These are phyloP conservation scores for Prunus fruticosa DNA, from an alignment of 306 rosid genomes.

Conservation along the genomic window DNA sequence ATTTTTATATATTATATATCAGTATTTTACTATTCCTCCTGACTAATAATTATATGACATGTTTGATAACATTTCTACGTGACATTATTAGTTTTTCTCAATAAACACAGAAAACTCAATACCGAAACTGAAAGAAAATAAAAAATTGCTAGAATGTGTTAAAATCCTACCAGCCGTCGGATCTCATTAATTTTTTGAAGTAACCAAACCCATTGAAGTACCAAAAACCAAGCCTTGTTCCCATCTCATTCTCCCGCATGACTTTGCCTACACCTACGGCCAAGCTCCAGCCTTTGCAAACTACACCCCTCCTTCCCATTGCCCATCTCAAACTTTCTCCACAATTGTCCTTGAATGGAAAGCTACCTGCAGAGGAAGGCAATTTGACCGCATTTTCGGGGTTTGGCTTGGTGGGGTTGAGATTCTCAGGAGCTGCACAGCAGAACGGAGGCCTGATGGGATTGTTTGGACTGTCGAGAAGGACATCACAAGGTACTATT, in stretches of 20 bases:
- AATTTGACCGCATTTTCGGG: conserved; percentile 86
- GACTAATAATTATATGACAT: too few species aligned
- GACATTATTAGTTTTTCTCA: too few species aligned
- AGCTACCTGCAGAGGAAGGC: conserved; percentile 74
- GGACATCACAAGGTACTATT: conserved; percentile 81
- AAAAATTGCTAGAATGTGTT: too few species aligned
- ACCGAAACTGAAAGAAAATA: too few species aligned
- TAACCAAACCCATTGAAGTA: conserved; percentile 63
- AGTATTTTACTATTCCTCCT: too few species aligned
- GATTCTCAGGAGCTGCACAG: conserved; percentile 86
- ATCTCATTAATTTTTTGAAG: too few species aligned
- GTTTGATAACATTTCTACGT: too few species aligned
- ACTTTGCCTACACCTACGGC: conserved; percentile 74
- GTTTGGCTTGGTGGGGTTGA: conserved; percentile 92
- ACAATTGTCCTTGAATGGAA: conserved; percentile 77
- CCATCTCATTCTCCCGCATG: conserved; percentile 53
- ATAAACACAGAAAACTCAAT: too few species aligned
- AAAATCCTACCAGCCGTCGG: too few species aligned
- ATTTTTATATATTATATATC: too few species aligned
- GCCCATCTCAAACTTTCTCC: conserved; percentile 41
- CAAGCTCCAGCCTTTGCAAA: conserved; percentile 57
- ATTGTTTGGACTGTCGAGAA: conserved; percentile 81
- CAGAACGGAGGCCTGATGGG: conserved; percentile 73
- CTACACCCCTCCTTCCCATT: conserved; percentile 67
- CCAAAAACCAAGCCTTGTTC: conserved; percentile 71